Evolutionary conservation across 768 basidiomycete genomes (phyloP).

Genomic region (Mycena belliarum): DNA sequence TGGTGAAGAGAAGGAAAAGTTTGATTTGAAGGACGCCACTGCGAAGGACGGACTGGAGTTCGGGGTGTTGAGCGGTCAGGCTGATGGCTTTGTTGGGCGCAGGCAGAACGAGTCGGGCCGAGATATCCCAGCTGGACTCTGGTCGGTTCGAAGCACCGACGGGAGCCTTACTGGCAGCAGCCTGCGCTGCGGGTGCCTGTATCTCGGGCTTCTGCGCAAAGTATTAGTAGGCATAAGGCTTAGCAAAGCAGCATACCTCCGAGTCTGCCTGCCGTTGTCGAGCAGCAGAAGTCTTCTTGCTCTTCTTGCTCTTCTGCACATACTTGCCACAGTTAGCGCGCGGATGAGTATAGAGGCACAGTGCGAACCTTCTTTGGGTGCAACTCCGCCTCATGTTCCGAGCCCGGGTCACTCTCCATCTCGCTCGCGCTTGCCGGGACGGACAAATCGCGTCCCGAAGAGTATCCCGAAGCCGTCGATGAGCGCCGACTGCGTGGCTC

Average conservation of each 20-base stretch:
- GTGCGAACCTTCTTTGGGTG: no score
- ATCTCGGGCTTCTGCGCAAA: no score
- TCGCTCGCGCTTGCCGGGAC: not conserved
- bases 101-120: not conserved
- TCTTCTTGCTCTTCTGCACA: not conserved
- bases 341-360: not conserved
- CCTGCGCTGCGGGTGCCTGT: not conserved
- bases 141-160: not conserved
- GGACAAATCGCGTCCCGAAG: not conserved
- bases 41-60: not conserved
- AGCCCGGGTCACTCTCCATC: not conserved
- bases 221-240: no score
- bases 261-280: not conserved
- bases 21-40: not conserved
- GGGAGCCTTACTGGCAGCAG: not conserved
- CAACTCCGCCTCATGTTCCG: not conserved
- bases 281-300: not conserved
- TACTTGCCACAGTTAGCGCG: no score
- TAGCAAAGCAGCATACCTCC: no score
- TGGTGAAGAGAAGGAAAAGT: not conserved
- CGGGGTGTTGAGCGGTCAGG: not conserved
- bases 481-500: not conserved
- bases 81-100: constrained; percentile 2
- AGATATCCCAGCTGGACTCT: not conserved
- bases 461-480: not conserved